Evolutionary conservation across 2,329 filamentous ascomycete species (phyloP).

Genomic region (Gremmenia infestans): DNA sequence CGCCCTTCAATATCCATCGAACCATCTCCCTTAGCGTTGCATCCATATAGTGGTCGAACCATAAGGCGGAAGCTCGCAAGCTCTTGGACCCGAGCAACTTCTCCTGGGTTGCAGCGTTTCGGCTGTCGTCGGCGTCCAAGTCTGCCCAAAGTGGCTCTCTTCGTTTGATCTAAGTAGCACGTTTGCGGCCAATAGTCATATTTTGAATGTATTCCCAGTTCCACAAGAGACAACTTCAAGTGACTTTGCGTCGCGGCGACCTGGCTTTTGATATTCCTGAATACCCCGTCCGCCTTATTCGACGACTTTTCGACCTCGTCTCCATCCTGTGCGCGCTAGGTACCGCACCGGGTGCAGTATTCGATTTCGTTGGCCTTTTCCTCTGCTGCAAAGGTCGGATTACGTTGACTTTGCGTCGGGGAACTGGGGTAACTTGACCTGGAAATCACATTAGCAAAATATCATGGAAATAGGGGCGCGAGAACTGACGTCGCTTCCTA

Average conservation of each 20-base stretch:
- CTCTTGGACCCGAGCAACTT: background rate
- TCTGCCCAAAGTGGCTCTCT: too few species aligned
- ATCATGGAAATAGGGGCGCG: background rate
- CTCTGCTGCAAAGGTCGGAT: background rate
- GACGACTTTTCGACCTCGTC: conserved; percentile 6
- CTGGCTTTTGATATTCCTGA: conserved; percentile 1
- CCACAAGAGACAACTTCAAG: background rate
- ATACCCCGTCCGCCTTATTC: background rate
- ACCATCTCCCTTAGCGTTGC: too few species aligned
- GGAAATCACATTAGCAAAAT: background rate
- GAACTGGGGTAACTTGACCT: conserved; percentile 6
- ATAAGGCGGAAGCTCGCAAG: too few species aligned
- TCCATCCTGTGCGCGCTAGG: conserved; percentile 7
- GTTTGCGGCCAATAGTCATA: too few species aligned
- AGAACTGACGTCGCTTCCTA: conserved; percentile 4
- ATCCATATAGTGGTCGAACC: too few species aligned
- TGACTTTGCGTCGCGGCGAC: background rate
- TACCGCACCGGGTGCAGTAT: background rate
- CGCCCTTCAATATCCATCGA: too few species aligned
- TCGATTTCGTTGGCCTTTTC: background rate
- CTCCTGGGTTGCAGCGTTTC: background rate
- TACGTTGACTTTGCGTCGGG: background rate
- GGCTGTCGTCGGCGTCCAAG: background rate
- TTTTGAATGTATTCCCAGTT: background rate
- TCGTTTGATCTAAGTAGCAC: too few species aligned